Conservation (phyloP, 73 alveolate genomes). For the Blepharisma japonicum region DNA sequence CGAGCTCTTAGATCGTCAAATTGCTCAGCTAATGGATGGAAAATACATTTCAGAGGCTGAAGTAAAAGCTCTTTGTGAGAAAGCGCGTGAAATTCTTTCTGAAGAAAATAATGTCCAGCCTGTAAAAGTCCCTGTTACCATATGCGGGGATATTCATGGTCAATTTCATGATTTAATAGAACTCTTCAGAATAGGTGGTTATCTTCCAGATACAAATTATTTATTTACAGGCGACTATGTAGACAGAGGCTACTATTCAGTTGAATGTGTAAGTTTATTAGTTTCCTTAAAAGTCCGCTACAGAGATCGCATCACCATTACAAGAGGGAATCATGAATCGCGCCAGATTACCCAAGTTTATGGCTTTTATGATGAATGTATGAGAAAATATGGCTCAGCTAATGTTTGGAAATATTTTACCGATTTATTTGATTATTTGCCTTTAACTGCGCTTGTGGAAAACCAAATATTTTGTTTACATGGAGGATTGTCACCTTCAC, state of each 20-base stretch:
- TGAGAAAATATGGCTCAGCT: constrained; percentile 77
- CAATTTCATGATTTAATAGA: constrained; percentile 87
- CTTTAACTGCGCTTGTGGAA: constrained; percentile 93
- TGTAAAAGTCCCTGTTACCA: constrained; percentile 82
- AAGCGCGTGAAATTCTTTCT: constrained; percentile 83
- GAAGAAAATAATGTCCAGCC: constrained; percentile 74
- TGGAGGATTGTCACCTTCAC: constrained; percentile 91
- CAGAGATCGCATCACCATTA: constrained; percentile 81
- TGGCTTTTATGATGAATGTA: constrained; percentile 88
- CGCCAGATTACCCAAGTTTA: constrained; percentile 75
- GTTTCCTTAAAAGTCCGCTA: constrained; percentile 79
- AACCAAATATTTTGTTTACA: constrained; percentile 85
- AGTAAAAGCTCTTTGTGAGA: constrained; percentile 81
- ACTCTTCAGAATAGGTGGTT: constrained; percentile 75
- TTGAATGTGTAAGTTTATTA: constrained; percentile 78
- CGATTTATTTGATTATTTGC: constrained; percentile 80
- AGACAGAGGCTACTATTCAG: constrained; percentile 86
- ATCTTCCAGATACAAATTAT: constrained; percentile 58
- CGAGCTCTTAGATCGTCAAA: constrained; percentile 37
- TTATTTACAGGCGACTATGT: constrained; percentile 88
- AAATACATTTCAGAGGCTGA: constrained; percentile 72
- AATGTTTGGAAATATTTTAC: constrained; percentile 71
- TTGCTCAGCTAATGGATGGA: constrained; percentile 44
- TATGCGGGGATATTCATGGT: constrained; percentile 95
- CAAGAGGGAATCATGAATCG: constrained; percentile 94